Conservation (phyloP, 345 rosid genomes). For the Physaria fendleri region DNA sequence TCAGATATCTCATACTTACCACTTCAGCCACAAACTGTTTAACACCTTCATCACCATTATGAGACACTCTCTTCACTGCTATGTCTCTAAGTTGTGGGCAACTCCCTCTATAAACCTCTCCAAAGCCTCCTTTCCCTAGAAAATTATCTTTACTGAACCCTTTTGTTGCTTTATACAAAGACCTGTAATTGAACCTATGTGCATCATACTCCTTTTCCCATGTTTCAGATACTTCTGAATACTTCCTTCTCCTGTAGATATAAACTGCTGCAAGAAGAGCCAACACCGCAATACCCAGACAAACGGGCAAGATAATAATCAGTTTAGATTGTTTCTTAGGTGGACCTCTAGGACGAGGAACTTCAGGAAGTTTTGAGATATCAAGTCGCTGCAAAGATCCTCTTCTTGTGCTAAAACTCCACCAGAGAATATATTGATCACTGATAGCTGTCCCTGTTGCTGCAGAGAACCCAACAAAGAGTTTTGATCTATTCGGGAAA, state of each 20-base stretch:
- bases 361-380: conserved; percentile 42
- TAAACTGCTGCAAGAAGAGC: conserved; percentile 17
- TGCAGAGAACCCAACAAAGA: conserved; percentile 58
- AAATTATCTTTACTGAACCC: conserved; percentile 37
- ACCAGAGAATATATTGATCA: conserved; percentile 51
- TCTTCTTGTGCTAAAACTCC: conserved; percentile 52
- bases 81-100: conserved; percentile 26
- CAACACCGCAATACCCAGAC: conserved; percentile 7
- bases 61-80: conserved; percentile 45
- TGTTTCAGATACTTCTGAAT: conserved; percentile 35
- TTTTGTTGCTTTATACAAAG: conserved; percentile 35
- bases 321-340: conserved; percentile 20
- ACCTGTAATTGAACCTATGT: conserved; percentile 35
- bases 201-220: conserved; percentile 45
- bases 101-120: conserved; percentile 42
- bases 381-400: conserved; percentile 34
- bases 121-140: conserved; percentile 47
- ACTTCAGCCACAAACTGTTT: conserved; percentile 48
- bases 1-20: conserved; percentile 37
- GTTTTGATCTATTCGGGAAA: conserved; percentile 25
- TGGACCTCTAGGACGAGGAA: conserved; percentile 35
- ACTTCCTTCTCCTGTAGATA: conserved; percentile 28
- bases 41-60: conserved; percentile 37
- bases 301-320: conserved; percentile 6
- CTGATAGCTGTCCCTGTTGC: conserved; percentile 38